Conservation (phyloP, 768 basidiomycete genomes). For the Suillus occidentalis region DNA sequence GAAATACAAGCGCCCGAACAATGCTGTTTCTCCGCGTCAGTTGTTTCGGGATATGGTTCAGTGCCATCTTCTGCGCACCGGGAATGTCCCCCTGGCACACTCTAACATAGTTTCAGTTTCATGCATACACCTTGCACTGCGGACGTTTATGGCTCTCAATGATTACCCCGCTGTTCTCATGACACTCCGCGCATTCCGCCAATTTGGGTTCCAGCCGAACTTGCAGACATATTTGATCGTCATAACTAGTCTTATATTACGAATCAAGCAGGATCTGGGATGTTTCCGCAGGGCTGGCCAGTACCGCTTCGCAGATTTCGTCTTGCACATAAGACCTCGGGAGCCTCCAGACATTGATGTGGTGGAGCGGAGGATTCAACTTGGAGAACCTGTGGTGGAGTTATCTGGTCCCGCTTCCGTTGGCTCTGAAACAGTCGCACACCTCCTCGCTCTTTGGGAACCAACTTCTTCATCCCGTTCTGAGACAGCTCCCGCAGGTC, state of each 20-base stretch:
- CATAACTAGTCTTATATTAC: slow-evolving; percentile 37
- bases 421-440: slow-evolving; percentile 17
- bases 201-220: slow-evolving; percentile 32
- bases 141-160: slow-evolving; percentile 40
- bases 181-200: slow-evolving; percentile 33
- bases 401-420: slow-evolving; percentile 10
- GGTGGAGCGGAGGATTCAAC: slow-evolving; percentile 20
- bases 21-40: slow-evolving; percentile 36
- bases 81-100: slow-evolving; percentile 14
- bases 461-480: neutral
- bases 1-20: slow-evolving; percentile 17
- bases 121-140: slow-evolving; percentile 43
- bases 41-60: slow-evolving; percentile 48
- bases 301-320: slow-evolving; percentile 26
- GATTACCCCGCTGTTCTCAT: slow-evolving; percentile 52
- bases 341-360: slow-evolving; percentile 18
- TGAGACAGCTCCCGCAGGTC: neutral
- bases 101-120: slow-evolving; percentile 32
- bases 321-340: slow-evolving; percentile 19
- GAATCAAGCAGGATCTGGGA: slow-evolving; percentile 26
- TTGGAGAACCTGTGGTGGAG: neutral
- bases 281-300: slow-evolving; percentile 5
- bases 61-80: slow-evolving; percentile 29
- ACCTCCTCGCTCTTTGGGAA: slow-evolving; percentile 23
- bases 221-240: slow-evolving; percentile 41